Percentiles rank a stretch among this genome's conserved stretches.
Evolutionary conservation across 345 rosid genomes (phyloP).

Genomic region (Hibiscus mutabilis): DNA sequence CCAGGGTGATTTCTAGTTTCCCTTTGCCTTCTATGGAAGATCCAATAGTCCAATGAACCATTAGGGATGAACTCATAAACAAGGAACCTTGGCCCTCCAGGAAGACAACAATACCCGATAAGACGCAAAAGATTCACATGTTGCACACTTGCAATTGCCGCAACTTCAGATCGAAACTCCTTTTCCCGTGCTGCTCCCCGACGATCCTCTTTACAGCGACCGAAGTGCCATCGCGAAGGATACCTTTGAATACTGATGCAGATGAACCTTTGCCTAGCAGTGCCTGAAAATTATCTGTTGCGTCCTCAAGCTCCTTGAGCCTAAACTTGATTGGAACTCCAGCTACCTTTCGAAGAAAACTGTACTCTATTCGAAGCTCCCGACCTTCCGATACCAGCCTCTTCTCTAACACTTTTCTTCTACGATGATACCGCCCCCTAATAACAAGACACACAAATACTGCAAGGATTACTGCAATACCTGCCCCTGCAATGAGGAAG

Average conservation of each 20-base stretch:
- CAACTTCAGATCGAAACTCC: constrained; percentile 62
- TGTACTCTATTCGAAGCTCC: constrained; percentile 76
- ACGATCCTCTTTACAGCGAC: constrained; percentile 66
- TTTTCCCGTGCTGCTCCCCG: constrained; percentile 56
- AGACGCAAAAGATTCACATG: constrained; percentile 59
- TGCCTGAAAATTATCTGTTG: constrained; percentile 57
- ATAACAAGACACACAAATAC: constrained; percentile 37
- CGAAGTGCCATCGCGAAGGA: constrained; percentile 41
- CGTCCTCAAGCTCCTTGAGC: constrained; percentile 64
- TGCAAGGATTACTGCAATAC: constrained; percentile 49
- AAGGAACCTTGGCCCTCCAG: constrained; percentile 37
- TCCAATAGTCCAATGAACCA: constrained; percentile 65
- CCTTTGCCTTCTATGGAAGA: constrained; percentile 27
- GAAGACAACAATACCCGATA: constrained; percentile 41
- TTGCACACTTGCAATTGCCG: constrained; percentile 68
- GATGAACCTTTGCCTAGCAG: constrained; percentile 61
- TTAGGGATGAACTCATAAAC: constrained; percentile 59
- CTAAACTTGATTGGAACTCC: constrained; percentile 65
- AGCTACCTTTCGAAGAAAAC: constrained; percentile 76
- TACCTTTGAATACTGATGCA: constrained; percentile 58
- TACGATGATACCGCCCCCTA: constrained; percentile 37
- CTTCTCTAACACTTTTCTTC: constrained; percentile 36
- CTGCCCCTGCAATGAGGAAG: constrained; percentile 59
- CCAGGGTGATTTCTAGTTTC: constrained; percentile 19
- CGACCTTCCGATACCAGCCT: constrained; percentile 43